Evolutionary conservation across 495 filamentous ascomycete genomes (phyloP).

Genomic region (Penicillium samsonianum): DNA sequence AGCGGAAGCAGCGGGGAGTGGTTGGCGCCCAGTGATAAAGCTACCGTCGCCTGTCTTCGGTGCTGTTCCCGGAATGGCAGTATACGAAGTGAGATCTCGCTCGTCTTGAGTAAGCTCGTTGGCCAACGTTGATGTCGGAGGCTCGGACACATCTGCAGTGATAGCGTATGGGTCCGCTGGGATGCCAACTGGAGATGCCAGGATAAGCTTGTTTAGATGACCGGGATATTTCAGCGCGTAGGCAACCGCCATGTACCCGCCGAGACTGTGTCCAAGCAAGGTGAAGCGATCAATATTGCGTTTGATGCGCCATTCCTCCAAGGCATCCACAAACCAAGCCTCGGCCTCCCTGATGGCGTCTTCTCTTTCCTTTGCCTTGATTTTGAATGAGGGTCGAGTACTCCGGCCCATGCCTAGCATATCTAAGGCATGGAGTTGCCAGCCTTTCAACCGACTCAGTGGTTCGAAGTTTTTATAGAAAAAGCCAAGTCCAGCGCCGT

Average conservation of each 20-base stretch:
- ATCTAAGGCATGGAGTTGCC: slow-evolving; percentile 90
- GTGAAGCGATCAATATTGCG: slow-evolving; percentile 92
- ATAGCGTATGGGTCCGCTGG: slow-evolving; percentile 94
- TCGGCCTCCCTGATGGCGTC: slow-evolving; percentile 89
- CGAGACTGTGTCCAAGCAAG: slow-evolving; percentile 86
- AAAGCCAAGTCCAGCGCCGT: slow-evolving; percentile 92
- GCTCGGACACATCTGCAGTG: slow-evolving; percentile 76
- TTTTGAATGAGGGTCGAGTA: slow-evolving; percentile 76
- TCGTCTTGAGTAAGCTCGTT: slow-evolving; percentile 80
- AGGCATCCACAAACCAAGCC: slow-evolving; percentile 91
- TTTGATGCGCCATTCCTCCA: slow-evolving; percentile 92
- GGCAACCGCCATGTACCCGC: slow-evolving; percentile 90
- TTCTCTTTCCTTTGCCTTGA: slow-evolving; percentile 77
- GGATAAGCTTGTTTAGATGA: slow-evolving; percentile 89
- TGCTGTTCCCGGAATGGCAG: slow-evolving; percentile 29
- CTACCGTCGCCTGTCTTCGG: slow-evolving; percentile 58
- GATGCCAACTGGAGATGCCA: slow-evolving; percentile 91
- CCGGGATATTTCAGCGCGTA: slow-evolving; percentile 97
- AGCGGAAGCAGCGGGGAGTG: slow-evolving; percentile 30
- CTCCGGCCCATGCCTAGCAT: slow-evolving; percentile 94
- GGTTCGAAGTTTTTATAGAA: slow-evolving; percentile 98
- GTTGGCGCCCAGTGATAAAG: slow-evolving; percentile 50
- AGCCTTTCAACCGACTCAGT: slow-evolving; percentile 71
- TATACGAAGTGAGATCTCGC: slow-evolving; percentile 45
- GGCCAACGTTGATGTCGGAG: slow-evolving; percentile 63